Evolutionary conservation across 1,284 basidiomycete genomes (phyloP).

Genomic region (Ceratobasidium sp.): DNA sequence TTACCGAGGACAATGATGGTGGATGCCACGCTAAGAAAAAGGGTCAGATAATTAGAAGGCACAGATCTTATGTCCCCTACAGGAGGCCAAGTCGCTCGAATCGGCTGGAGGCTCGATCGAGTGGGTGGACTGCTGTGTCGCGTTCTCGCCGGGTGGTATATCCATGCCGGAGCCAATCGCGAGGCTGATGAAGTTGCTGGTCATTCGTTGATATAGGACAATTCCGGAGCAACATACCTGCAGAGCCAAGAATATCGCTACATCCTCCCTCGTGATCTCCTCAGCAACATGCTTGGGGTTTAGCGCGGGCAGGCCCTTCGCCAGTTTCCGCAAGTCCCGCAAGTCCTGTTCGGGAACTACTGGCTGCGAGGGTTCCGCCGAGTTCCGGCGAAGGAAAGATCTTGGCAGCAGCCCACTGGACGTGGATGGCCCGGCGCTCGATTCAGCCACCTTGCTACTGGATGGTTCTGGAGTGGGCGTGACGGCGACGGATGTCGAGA

Average conservation of each 20-base stretch:
- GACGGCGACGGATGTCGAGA: conserved; percentile 3
- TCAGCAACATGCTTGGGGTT: conserved; percentile 76
- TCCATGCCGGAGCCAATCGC: conserved; percentile 82
- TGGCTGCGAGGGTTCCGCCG: not conserved
- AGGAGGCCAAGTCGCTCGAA: conserved; percentile 82
- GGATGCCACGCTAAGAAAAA: conserved; percentile 74
- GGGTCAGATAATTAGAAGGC: not conserved
- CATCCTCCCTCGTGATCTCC: conserved; percentile 78
- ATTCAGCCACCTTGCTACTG: conserved; percentile 59
- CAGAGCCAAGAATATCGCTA: conserved; percentile 73
- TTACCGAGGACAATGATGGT: conserved; percentile 82
- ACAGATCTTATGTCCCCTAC: conserved; percentile 58
- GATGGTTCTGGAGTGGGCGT: conserved; percentile 54
- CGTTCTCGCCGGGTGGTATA: conserved; percentile 72
- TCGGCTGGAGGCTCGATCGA: conserved; percentile 73
- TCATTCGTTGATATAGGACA: too few species aligned
- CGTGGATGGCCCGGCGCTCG: conserved; percentile 59
- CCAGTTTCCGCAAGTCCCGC: conserved; percentile 72
- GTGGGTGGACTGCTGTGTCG: conserved; percentile 71
- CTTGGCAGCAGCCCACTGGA: conserved; percentile 65
- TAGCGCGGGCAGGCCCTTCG: conserved; percentile 66
- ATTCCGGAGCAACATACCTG: conserved; percentile 63
- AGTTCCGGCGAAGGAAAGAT: conserved; percentile 45
- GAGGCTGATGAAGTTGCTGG: conserved; percentile 64
- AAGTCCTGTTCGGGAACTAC: conserved; percentile 63